Percentiles rank a stretch among this genome's conserved stretches.
Evolutionary conservation across 108 stramenopile genomes (phyloP).

Genomic region (Cyclotella cryptica): DNA sequence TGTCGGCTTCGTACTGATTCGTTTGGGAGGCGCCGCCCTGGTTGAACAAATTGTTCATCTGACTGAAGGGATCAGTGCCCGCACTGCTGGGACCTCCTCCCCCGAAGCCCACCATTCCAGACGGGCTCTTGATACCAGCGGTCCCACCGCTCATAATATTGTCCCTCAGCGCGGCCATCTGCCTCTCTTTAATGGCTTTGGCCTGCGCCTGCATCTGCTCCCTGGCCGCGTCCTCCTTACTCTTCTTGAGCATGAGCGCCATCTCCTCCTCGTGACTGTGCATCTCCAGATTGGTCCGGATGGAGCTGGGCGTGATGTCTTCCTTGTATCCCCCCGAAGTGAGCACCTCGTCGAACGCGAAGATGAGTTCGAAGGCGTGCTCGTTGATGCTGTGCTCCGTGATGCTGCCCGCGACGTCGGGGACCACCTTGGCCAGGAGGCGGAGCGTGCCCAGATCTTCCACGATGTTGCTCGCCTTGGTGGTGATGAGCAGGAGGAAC

Average conservation of each 20-base stretch:
- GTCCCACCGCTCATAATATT: slow-evolving; percentile 69
- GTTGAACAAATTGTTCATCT: slow-evolving; percentile 42
- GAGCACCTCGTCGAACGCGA: slow-evolving; percentile 99
- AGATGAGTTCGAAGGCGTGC: slow-evolving; percentile 97
- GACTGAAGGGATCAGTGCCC: slow-evolving; percentile 65
- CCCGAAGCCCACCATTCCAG: slow-evolving; percentile 74
- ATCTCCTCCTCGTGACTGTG: slow-evolving; percentile 99
- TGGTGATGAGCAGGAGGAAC: slow-evolving; percentile 96
- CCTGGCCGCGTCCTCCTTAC: slow-evolving; percentile 90
- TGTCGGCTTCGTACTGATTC: slow-evolving; percentile 48
- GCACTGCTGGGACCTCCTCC: slow-evolving; percentile 45
- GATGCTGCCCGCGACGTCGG: slow-evolving; percentile 93
- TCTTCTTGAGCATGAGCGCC: slow-evolving; percentile 88
- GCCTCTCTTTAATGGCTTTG: slow-evolving; percentile 87
- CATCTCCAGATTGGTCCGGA: slow-evolving; percentile 97
- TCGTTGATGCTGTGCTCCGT: slow-evolving; percentile 93
- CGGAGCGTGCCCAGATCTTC: slow-evolving; percentile 98
- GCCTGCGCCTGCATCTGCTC: slow-evolving; percentile 91
- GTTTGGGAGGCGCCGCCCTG: slow-evolving; percentile 26
- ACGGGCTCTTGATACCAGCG: slow-evolving; percentile 39
- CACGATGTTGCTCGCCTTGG: slow-evolving; percentile 96
- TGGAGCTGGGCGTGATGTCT: slow-evolving; percentile 85
- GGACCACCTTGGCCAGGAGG: slow-evolving; percentile 97
- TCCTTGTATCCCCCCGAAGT: slow-evolving; percentile 98
- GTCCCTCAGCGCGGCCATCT: slow-evolving; percentile 80